phyloP scores from a whole-genome alignment of 1,139 yeast species.

The Suhomyces kunorum region DNA sequence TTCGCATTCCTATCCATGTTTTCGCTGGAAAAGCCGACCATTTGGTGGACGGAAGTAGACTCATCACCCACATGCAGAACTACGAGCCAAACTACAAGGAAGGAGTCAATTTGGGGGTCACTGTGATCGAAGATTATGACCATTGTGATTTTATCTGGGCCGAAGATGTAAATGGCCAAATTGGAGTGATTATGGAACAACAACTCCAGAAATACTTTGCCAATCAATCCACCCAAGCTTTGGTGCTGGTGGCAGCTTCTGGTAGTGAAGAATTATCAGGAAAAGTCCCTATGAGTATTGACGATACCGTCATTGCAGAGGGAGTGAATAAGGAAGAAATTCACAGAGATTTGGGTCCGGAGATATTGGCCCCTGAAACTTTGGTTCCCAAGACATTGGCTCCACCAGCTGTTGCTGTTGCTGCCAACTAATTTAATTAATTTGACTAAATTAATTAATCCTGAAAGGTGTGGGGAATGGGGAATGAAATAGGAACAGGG shows the following conservation, averaged over 20 bases:
- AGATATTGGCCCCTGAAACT: not conserved
- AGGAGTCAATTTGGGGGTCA: conserved; percentile 39
- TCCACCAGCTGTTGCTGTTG: conserved; percentile 1
- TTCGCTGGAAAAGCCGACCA: conserved; percentile 65
- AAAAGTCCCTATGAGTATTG: not conserved
- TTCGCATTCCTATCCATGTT: conserved; percentile 53
- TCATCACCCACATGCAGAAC: conserved; percentile 52
- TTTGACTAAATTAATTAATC: too few species aligned
- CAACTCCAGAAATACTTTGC: conserved; percentile 5
- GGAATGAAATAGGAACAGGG: too few species aligned
- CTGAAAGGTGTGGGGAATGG: too few species aligned
- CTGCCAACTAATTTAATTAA: not conserved
- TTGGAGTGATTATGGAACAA: conserved; percentile 24
- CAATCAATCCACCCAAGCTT: not conserved
- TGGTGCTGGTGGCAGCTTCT: not conserved
- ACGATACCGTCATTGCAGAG: not conserved
- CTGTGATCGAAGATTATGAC: conserved; percentile 48
- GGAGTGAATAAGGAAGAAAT: not conserved
- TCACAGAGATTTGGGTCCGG: not conserved
- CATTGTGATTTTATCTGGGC: conserved; percentile 63
- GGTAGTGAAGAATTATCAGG: not conserved
- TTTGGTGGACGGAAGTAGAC: conserved; percentile 64
- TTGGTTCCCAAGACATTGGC: not conserved
- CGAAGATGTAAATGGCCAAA: conserved; percentile 43
- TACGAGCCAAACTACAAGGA: conserved; percentile 49